Conservation (phyloP, 257 asterid genomes). For the Avicennia marina region DNA sequence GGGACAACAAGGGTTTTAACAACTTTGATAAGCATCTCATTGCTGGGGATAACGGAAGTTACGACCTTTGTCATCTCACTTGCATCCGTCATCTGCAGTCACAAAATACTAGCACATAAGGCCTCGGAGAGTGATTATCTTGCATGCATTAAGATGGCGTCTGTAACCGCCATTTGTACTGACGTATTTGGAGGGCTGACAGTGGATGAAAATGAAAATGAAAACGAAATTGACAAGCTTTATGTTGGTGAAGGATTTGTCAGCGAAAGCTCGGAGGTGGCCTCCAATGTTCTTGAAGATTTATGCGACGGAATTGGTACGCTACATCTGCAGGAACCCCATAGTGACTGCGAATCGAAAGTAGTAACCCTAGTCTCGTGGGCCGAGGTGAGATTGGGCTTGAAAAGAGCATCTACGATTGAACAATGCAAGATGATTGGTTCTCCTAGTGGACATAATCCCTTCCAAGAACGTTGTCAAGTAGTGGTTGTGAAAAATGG, state of each 20-base stretch:
- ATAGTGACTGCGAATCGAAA: background rate
- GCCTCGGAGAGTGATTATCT: conserved; percentile 1
- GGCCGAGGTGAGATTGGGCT: conserved; percentile 26
- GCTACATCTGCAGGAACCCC: conserved; percentile 1
- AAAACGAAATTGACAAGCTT: conserved; percentile 11
- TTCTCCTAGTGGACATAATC: background rate
- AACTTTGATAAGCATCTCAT: conserved; percentile 1
- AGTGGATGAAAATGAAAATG: too few relatives aligned
- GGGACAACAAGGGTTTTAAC: conserved; percentile 23
- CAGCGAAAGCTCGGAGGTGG: conserved; percentile 17
- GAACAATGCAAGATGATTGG: conserved; percentile 1
- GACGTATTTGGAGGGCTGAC: too few relatives aligned
- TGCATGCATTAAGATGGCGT: background rate
- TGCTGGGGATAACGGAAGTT: too few relatives aligned
- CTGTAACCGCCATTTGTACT: too few relatives aligned
- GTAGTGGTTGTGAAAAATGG: background rate
- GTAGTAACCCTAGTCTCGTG: conserved; percentile 11
- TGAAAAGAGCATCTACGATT: background rate
- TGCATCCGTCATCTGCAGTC: conserved; percentile 11
- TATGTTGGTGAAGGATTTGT: conserved; percentile 24
- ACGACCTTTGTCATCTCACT: background rate
- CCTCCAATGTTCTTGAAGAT: conserved; percentile 19
- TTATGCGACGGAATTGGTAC: conserved; percentile 28
- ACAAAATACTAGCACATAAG: conserved; percentile 1
- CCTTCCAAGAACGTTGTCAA: background rate